These are phyloP conservation scores for Solanum chiquidenum DNA, from an alignment of 257 asterid species.

Conservation along the genomic window DNA sequence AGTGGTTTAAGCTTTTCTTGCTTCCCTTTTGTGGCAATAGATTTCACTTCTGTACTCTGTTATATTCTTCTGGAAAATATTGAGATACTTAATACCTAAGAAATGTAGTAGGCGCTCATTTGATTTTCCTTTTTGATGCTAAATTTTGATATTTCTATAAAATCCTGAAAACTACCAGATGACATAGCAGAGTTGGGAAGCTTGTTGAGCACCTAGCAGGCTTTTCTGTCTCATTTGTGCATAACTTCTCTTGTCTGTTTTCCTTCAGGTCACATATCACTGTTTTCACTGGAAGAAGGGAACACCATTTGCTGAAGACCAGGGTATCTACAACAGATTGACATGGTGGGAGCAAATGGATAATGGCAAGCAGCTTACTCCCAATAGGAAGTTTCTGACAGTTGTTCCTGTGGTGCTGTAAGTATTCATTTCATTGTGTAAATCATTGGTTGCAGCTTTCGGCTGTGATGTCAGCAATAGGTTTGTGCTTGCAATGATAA, in stretches of 20 bases:
- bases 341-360: slow-evolving; percentile 98
- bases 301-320: slow-evolving; percentile 93
- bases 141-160: background rate
- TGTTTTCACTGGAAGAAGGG: slow-evolving; percentile 94
- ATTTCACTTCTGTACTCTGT: background rate
- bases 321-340: slow-evolving; percentile 74
- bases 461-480: background rate
- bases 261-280: slow-evolving; percentile 61
- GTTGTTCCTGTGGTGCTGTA: slow-evolving; percentile 89
- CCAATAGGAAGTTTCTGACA: slow-evolving; percentile 82
- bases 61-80: background rate
- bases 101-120: background rate
- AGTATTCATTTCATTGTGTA: slow-evolving; percentile 12
- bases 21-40: background rate
- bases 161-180: background rate
- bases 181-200: background rate
- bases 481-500: background rate
- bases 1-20: background rate
- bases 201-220: background rate
- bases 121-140: background rate
- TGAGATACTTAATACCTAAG: background rate
- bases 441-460: background rate
- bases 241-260: background rate
- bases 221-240: background rate
- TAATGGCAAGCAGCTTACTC: slow-evolving; percentile 83